Evolutionary conservation across 2,329 filamentous ascomycete species (phyloP).

Genomic region (Fusarium marasasianum): DNA sequence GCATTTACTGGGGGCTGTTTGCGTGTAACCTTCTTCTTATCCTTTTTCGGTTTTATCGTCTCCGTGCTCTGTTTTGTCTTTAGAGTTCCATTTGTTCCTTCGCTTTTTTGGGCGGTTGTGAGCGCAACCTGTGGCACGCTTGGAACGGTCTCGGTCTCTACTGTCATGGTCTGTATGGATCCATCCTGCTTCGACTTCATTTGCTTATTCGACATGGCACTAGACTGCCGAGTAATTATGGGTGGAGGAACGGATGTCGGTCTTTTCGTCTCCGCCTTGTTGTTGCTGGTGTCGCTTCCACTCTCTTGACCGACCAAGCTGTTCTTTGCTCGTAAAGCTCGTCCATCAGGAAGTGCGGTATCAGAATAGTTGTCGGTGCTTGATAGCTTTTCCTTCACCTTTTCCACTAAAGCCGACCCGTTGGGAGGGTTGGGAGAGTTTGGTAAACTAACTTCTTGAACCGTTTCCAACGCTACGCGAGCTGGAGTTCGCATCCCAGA

Average conservation of each 20-base stretch:
- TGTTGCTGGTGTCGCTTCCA: conserved; percentile 73
- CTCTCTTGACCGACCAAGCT: conserved; percentile 62
- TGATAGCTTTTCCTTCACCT: conserved; percentile 59
- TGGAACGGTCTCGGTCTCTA: conserved; percentile 94
- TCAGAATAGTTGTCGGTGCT: conserved; percentile 56
- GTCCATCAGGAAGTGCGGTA: conserved; percentile 50
- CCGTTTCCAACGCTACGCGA: conserved; percentile 80
- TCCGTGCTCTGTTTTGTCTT: conserved; percentile 92
- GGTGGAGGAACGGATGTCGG: conserved; percentile 60
- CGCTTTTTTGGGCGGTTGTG: conserved; percentile 69
- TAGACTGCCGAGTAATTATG: conserved; percentile 72
- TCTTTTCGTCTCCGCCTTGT: conserved; percentile 53
- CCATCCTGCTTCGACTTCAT: conserved; percentile 78
- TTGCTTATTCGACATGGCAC: conserved; percentile 69
- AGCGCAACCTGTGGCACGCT: conserved; percentile 88
- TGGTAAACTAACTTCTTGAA: conserved; percentile 86
- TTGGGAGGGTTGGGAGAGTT: conserved; percentile 68
- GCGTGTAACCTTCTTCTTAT: conserved; percentile 81
- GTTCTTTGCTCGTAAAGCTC: conserved; percentile 58
- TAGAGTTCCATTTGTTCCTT: conserved; percentile 75
- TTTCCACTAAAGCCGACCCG: conserved; percentile 59
- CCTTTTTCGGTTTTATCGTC: conserved; percentile 93
- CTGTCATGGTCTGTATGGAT: conserved; percentile 91
- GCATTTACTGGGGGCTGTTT: conserved; percentile 78
- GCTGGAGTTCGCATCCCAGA: conserved; percentile 68